Evolutionary conservation across 345 rosid species (phyloP), one percentile per base, ranked within the genome.

Genomic region (Gossypium stocksii): DNA sequence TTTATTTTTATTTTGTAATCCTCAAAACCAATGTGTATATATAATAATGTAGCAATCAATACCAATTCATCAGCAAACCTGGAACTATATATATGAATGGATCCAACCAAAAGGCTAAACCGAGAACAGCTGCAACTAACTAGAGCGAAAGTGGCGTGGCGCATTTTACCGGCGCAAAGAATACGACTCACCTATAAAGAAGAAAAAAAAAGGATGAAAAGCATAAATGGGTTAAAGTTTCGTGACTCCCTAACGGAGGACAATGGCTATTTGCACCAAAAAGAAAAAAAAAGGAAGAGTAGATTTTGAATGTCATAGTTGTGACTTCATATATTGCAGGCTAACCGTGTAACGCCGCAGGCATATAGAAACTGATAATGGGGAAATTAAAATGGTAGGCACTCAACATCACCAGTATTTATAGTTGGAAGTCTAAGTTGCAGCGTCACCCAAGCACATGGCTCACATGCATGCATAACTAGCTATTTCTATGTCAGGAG

Each of bases 381-480:
- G 41, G 45, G 53, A 19, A 71, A 52, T 12, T 46, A 2, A 38
- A 76, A 10, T 66, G 3, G 11, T 22, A 11, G 16, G 13, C 52
- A 60, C 51, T 66, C 77, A 64, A 60, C 61, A 44, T 73, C 38
- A 70, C 72, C 70, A 12, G 49, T 72, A 76, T 71, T 80, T 23
- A 64, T 41, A 14, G 48, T 43, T 27, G 4, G 23, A 44, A 72
- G 70, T 73, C 63, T 17, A 71, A 67, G 51, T 56, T 34, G n/a
- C 19, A 20, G 15, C 78, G 58, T 77, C 83, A 77, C 62, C 77
- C 77, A 19, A 19, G 70, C 83, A 78, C 82, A 78, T 73, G 83
- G 78, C 75, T 57, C 62, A 69, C 83, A 77, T 76, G 79, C 73
- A 73, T 34, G 41, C 84, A 70, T 64, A 44, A 38, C 57, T 66